Percentiles rank a stretch among this genome's conserved stretches.
Conservation (phyloP, 2,329 filamentous ascomycete species). For the Pestalotiopsis sp. region DNA sequence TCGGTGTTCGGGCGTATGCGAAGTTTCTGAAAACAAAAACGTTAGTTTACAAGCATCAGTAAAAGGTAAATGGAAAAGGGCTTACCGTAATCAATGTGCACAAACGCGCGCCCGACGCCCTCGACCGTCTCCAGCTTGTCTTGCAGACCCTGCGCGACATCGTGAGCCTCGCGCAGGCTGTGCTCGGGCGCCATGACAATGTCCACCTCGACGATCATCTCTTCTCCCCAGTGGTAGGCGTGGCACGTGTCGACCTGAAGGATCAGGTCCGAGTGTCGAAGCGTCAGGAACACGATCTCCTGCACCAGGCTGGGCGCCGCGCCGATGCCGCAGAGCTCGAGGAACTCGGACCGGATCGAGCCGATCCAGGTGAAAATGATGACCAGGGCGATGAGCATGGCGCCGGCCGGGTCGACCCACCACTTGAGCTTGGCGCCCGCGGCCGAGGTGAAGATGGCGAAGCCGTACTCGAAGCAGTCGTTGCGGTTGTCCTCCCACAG, state of each 20-base stretch:
- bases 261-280: neutral
- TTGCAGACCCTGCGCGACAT: neutral
- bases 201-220: neutral
- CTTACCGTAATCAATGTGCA: neutral
- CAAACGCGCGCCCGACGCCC: neutral
- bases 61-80: neutral
- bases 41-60: neutral
- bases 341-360: neutral
- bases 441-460: neutral
- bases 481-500: neutral
- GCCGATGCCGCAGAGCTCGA: neutral
- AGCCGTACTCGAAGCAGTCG: neutral
- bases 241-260: neutral
- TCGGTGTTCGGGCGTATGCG: neutral
- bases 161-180: neutral
- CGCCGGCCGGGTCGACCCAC: neutral
- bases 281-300: neutral
- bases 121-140: neutral
- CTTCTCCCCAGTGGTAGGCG: neutral
- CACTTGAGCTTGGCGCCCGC: neutral
- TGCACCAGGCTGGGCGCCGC: neutral
- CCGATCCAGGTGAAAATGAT: neutral
- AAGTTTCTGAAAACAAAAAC: neutral
- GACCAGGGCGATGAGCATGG: neutral
- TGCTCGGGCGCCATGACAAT: neutral